These are phyloP conservation scores for Fusarium continuum DNA, from an alignment of 2,329 filamentous ascomycete species.

Conservation along the genomic window DNA sequence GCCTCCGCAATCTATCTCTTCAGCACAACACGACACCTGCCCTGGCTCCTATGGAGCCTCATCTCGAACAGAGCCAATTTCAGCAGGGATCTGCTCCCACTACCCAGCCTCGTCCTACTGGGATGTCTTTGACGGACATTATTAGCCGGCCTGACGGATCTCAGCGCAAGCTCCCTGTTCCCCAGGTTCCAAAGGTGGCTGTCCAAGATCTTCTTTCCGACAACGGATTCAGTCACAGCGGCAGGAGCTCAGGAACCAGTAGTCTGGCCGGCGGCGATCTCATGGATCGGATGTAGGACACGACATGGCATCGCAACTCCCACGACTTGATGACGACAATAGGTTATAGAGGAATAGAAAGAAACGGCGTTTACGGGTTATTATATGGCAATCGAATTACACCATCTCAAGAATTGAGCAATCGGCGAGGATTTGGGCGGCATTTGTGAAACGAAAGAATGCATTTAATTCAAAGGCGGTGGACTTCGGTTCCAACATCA, in stretches of 20 bases:
- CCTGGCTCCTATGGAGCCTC: constrained; percentile 67
- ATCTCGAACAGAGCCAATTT: constrained; percentile 57
- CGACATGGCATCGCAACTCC: constrained; percentile 39
- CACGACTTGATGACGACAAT: constrained; percentile 52
- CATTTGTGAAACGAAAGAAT: constrained; percentile 38
- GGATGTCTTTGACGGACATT: constrained; percentile 89
- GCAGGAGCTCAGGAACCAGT: constrained; percentile 78
- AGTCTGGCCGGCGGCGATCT: constrained; percentile 80
- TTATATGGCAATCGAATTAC: constrained; percentile 42
- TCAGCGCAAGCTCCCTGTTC: constrained; percentile 89
- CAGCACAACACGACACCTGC: constrained; percentile 64
- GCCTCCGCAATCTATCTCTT: constrained; percentile 73
- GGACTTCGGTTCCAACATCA: constrained; percentile 10
- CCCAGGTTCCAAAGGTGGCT: constrained; percentile 88
- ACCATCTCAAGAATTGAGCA: constrained; percentile 39
- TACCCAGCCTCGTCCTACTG: constrained; percentile 63
- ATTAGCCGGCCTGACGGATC: constrained; percentile 88
- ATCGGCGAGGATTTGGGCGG: constrained; percentile 39
- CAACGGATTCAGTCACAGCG: constrained; percentile 73
- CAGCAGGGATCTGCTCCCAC: constrained; percentile 61
- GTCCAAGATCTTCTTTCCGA: constrained; percentile 84
- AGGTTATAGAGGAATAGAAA: constrained; percentile 53
- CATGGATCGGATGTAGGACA: constrained; percentile 61
- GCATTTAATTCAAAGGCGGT: constrained; percentile 31
- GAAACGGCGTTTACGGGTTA: constrained; percentile 51